These are phyloP conservation scores for Heterobasidion occidentale DNA, from an alignment of 1,284 basidiomycete species.

Conservation along the genomic window DNA sequence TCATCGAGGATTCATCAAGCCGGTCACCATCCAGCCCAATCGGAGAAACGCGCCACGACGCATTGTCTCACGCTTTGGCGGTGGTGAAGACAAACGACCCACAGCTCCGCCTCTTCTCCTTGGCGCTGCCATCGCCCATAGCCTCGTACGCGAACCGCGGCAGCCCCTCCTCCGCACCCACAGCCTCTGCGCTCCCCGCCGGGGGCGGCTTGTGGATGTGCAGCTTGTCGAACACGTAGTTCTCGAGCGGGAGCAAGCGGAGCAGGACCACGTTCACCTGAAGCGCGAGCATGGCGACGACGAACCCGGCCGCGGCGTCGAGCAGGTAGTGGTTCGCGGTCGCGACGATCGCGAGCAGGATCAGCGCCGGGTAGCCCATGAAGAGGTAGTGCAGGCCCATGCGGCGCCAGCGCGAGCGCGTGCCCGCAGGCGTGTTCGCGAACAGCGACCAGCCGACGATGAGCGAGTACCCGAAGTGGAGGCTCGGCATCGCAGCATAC, in stretches of 20 bases:
- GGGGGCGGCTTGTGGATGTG: constrained; percentile 10
- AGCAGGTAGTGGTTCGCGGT: constrained; percentile 29
- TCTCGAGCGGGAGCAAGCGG: constrained; percentile 23
- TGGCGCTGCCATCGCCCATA: too few species aligned
- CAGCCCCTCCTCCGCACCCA: background rate
- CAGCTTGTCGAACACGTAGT: constrained; percentile 20
- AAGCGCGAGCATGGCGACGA: constrained; percentile 23
- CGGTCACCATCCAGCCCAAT: too few species aligned
- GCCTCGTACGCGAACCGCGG: constrained; percentile 3
- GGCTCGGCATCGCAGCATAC: constrained; percentile 9
- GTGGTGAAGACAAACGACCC: too few species aligned
- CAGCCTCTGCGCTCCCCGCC: background rate
- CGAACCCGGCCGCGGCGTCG: constrained; percentile 25
- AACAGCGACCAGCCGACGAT: constrained; percentile 23
- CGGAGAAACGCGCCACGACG: too few species aligned
- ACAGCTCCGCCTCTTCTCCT: too few species aligned
- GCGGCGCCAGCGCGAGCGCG: constrained; percentile 1
- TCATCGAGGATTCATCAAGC: too few species aligned
- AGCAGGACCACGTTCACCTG: constrained; percentile 20
- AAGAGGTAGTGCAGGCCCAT: constrained; percentile 1
- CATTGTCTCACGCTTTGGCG: too few species aligned
- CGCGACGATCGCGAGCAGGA: constrained; percentile 26
- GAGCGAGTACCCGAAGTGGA: constrained; percentile 11
- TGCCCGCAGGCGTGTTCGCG: constrained; percentile 18
- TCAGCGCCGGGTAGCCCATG: constrained; percentile 20